These are phyloP conservation scores for Xylariaceae sp. DNA, from an alignment of 2,329 filamentous ascomycete genomes.

Conservation along the genomic window DNA sequence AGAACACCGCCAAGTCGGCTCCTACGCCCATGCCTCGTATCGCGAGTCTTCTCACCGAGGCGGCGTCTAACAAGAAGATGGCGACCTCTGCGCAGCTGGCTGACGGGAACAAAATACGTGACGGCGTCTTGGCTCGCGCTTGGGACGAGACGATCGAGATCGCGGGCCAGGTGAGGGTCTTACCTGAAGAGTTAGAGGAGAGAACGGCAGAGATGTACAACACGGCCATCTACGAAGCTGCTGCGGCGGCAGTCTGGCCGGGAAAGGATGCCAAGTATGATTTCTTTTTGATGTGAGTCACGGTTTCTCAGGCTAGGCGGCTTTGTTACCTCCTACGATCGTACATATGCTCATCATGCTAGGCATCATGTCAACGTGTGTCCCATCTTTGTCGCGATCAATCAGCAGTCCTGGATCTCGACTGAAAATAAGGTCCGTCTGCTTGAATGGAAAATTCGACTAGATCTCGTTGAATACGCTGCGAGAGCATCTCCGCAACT, in stretches of 20 bases:
- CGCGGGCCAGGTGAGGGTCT: slow-evolving; percentile 55
- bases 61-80: slow-evolving; percentile 53
- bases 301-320: too few relatives aligned
- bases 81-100: slow-evolving; percentile 42
- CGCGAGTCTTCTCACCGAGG: slow-evolving; percentile 57
- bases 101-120: slow-evolving; percentile 61
- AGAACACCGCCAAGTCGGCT: slow-evolving; percentile 38
- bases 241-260: slow-evolving; percentile 52
- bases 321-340: not conserved
- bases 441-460: slow-evolving; percentile 76
- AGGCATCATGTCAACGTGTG: slow-evolving; percentile 72
- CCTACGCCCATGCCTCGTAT: slow-evolving; percentile 38
- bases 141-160: slow-evolving; percentile 58
- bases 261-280: slow-evolving; percentile 69
- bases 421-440: slow-evolving; percentile 60
- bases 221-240: slow-evolving; percentile 45
- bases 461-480: slow-evolving; percentile 71
- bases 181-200: slow-evolving; percentile 52
- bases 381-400: slow-evolving; percentile 71
- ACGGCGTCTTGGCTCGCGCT: slow-evolving; percentile 64
- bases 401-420: slow-evolving; percentile 57
- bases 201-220: slow-evolving; percentile 64
- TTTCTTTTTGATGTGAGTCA: slow-evolving; percentile 65
- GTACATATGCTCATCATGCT: slow-evolving; percentile 21
- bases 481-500: slow-evolving; percentile 62